A percentile compares a stretch with the other conserved stretches of the same genome.
Conservation (phyloP, 1,139 yeast species). For the Saccharomyces pastorianus region DNA sequence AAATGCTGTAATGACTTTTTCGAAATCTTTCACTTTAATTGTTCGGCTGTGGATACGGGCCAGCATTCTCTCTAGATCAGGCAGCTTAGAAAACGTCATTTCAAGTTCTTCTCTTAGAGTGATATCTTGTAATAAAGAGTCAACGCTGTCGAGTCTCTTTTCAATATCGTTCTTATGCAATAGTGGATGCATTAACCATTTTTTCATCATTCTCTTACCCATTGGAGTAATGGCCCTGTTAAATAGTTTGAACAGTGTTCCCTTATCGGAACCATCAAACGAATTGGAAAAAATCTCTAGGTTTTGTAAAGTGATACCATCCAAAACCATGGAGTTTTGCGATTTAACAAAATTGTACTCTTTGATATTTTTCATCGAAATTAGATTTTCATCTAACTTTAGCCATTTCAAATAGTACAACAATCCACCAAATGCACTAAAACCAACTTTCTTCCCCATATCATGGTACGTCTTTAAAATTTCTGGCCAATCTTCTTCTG, state of each 20-base stretch:
- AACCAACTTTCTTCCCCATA: conserved; percentile 43
- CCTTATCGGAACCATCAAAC: conserved; percentile 83
- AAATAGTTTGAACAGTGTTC: conserved; percentile 73
- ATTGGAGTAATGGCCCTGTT: conserved; percentile 84
- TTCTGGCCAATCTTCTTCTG: conserved; percentile 55
- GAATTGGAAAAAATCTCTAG: conserved; percentile 81
- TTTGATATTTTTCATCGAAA: conserved; percentile 72
- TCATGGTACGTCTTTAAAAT: conserved; percentile 46
- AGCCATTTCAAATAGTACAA: conserved; percentile 69
- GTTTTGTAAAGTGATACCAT: conserved; percentile 87
- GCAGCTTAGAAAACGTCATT: conserved; percentile 49
- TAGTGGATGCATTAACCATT: conserved; percentile 87
- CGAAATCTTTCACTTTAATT: conserved; percentile 72
- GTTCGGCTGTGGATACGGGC: conserved; percentile 85
- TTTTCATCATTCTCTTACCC: conserved; percentile 78
- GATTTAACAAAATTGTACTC: conserved; percentile 61
- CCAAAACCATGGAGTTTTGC: conserved; percentile 63
- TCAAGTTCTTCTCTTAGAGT: conserved; percentile 53
- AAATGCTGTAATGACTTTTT: conserved; percentile 74
- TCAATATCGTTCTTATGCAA: conserved; percentile 53
- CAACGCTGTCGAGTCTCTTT: conserved; percentile 75
- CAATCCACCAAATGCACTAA: conserved; percentile 86
- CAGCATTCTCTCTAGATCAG: conserved; percentile 82
- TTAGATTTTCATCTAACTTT: conserved; percentile 63
- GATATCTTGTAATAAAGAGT: conserved; percentile 54